phyloP scores from a whole-genome alignment of 306 rosid genomes.

The Trifolium subterraneum region DNA sequence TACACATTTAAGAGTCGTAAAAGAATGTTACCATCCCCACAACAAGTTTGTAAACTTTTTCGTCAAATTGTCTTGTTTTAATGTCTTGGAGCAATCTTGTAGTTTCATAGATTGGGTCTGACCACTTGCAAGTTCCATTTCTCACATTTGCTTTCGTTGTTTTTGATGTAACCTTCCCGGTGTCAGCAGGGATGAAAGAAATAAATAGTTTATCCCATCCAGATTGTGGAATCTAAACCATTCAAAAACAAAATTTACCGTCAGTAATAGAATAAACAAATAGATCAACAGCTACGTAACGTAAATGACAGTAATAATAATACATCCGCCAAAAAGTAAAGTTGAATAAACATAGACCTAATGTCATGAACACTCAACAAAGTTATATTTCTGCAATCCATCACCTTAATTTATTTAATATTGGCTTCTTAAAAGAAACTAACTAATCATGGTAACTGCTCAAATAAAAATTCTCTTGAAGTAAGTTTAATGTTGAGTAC shows the following conservation, averaged over 20 bases:
- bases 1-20: slow-evolving; percentile 34
- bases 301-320: slow-evolving; percentile 17
- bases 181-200: slow-evolving; percentile 81
- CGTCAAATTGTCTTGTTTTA: slow-evolving; percentile 85
- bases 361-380: background rate
- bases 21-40: slow-evolving; percentile 82
- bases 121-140: slow-evolving; percentile 98
- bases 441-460: slow-evolving; percentile 8
- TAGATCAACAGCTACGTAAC: slow-evolving; percentile 16
- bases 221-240: slow-evolving; percentile 84
- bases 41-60: slow-evolving; percentile 84
- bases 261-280: slow-evolving; percentile 46
- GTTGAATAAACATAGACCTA: slow-evolving; percentile 17
- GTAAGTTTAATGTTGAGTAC: background rate
- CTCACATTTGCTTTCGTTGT: slow-evolving; percentile 97
- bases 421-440: slow-evolving; percentile 19
- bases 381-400: background rate
- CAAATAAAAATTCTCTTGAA: slow-evolving; percentile 10
- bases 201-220: slow-evolving; percentile 98
- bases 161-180: slow-evolving; percentile 89
- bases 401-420: slow-evolving; percentile 8
- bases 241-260: slow-evolving; percentile 37
- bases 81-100: slow-evolving; percentile 93
- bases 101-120: slow-evolving; percentile 96
- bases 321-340: slow-evolving; percentile 19